phyloP scores from a whole-genome alignment of 164 flowering plant species.

The Umbilicus rupestris region DNA sequence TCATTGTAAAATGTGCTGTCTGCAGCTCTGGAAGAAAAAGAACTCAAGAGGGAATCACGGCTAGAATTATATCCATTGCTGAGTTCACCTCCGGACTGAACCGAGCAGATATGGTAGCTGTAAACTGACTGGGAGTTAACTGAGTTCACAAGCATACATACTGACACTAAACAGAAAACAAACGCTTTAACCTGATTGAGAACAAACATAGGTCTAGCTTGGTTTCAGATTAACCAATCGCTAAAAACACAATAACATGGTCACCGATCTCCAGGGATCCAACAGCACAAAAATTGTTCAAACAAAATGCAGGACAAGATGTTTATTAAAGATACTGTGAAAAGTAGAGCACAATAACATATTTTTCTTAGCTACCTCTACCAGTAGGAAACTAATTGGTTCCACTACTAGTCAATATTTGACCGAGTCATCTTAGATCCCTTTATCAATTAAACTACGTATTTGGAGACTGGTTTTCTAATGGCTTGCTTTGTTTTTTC shows the following conservation, averaged over 20 bases:
- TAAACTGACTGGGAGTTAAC: conserved; percentile 9
- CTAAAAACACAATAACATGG: not conserved
- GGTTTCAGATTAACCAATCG: not conserved
- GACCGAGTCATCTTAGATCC: not conserved
- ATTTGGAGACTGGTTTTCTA: not conserved
- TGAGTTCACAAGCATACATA: not conserved
- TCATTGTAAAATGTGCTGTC: conserved; percentile 11
- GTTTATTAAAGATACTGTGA: not conserved
- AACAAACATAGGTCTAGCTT: not conserved
- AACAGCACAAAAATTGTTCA: not conserved
- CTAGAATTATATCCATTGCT: conserved; percentile 1
- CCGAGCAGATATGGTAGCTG: conserved; percentile 7
- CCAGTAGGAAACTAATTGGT: not conserved
- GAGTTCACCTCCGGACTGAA: conserved; percentile 1
- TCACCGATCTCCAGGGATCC: not conserved
- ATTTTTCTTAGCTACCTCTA: not conserved
- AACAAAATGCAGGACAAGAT: not conserved
- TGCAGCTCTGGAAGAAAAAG: conserved; percentile 14
- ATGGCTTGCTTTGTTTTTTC: not conserved
- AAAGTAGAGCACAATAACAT: not conserved
- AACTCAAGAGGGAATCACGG: conserved; percentile 8
- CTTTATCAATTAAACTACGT: not conserved
- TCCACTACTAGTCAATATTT: not conserved
- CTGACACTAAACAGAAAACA: not conserved
- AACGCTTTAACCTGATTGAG: not conserved